phyloP scores from a whole-genome alignment of 768 basidiomycete species.

The Lanmaoa rubissima region DNA sequence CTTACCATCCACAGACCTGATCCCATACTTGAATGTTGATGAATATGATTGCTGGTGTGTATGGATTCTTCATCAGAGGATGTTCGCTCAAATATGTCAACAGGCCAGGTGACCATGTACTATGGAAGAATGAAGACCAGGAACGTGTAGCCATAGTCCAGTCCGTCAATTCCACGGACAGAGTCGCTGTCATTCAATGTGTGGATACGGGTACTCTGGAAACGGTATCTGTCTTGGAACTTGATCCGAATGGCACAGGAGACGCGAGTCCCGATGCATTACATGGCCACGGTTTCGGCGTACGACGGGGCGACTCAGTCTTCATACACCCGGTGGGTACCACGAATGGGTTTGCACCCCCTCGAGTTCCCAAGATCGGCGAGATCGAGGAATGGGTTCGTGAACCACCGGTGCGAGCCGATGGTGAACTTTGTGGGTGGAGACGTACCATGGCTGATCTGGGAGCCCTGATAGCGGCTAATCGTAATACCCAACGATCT shows the following conservation, averaged over 20 bases:
- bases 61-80: neutral
- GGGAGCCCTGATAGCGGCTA: constrained; percentile 54
- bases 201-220: constrained; percentile 53
- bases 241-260: constrained; percentile 78
- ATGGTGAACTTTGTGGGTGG: constrained; percentile 64
- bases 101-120: constrained; percentile 90
- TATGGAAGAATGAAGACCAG: constrained; percentile 76
- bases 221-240: constrained; percentile 78
- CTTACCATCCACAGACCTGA: constrained; percentile 58
- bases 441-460: constrained; percentile 69
- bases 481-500: constrained; percentile 38
- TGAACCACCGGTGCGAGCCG: constrained; percentile 48
- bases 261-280: constrained; percentile 46
- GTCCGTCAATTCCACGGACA: constrained; percentile 65
- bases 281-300: constrained; percentile 65
- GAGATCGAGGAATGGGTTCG: constrained; percentile 81
- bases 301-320: constrained; percentile 81
- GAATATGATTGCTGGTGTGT: constrained; percentile 89
- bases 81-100: constrained; percentile 9
- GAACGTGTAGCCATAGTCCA: constrained; percentile 73
- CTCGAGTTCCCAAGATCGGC: constrained; percentile 80
- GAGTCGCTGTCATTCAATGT: constrained; percentile 67
- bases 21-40: constrained; percentile 84
- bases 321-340: constrained; percentile 68
- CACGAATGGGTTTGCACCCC: constrained; percentile 69